Base-by-base conservation (phyloP, 2,329 filamentous ascomycete species). In the Hypoxylon sp. region DNA sequence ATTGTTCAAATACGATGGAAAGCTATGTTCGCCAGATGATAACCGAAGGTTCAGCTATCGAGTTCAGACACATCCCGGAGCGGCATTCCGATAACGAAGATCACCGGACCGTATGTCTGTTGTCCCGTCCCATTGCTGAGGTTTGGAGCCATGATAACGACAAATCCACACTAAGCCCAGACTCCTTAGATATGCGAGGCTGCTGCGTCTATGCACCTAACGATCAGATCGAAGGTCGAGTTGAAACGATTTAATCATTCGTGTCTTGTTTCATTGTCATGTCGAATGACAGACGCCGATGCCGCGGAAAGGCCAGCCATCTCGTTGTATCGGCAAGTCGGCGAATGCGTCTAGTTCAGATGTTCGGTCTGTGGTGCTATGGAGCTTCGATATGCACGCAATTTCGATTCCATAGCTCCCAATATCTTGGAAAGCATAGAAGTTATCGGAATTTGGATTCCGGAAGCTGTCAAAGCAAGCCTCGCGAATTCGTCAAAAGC, bases 401-500 rank as follows among this genome's bases (percentile, higher is more conserved):
- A 20, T 20, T 6, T 20, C 34, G 5, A 39, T n/a, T 10, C 11
- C 34, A 13, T 39, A 39, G n/a, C 17, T 17, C 34, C 34, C 34
- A n/a, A 10, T n/a, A n/a, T 52, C 34, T 39, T 39, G 34, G 34
- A n/a, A 15, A 39, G 13, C 47, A 15, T 37, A 5, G 28, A 28
- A 34, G 8, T 34, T 34, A 28, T 34, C 13, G 7, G 22, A 8
- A 11, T 7, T 17, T 10, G 17, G 22, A 5, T 34, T 11, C 13
- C 20, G 30, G 13, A 15, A 11, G 6, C 6, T 17, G 6, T 20
- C 17, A n/a, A 41, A 19, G 20, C 43, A n/a, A 49, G 41, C 46
- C 30, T 41, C 19, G 13, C 32, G 43, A 55, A 47, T 41, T 17
- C 24, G 28, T 41, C 50, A 52, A 51, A 51, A 48, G 39, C 41